Evolutionary conservation across 163 green algal species (phyloP).

Genomic region (Scenedesmus sp.): DNA sequence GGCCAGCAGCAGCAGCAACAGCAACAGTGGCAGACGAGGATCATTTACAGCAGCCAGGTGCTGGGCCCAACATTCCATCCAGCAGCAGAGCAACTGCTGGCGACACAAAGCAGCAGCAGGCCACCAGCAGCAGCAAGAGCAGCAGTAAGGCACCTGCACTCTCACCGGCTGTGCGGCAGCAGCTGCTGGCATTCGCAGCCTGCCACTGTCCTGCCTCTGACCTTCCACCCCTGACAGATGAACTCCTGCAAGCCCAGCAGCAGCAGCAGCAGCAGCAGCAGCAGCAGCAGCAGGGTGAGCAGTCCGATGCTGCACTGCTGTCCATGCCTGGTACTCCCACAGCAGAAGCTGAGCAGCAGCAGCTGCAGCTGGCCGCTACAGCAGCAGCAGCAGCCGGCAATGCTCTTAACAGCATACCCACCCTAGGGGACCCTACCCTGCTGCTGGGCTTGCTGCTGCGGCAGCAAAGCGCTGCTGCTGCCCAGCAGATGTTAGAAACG

Average conservation of each 20-base stretch:
- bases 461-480: neutral
- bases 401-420: conserved; percentile 8
- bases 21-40: neutral
- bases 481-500: neutral
- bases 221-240: conserved; percentile 42
- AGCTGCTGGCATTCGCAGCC: conserved; percentile 49
- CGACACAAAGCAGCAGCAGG: neutral
- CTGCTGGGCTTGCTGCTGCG: conserved; percentile 31
- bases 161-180: neutral
- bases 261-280: conserved; percentile 31
- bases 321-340: neutral
- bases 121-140: neutral
- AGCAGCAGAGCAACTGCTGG: conserved; percentile 27
- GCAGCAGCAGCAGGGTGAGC: conserved; percentile 12
- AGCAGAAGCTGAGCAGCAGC: conserved; percentile 25
- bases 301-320: neutral
- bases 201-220: conserved; percentile 15
- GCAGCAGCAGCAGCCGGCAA: conserved; percentile 14
- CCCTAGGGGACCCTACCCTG: conserved; percentile 20
- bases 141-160: neutral
- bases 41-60: neutral
- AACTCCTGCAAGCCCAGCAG: conserved; percentile 27
- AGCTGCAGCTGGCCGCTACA: neutral
- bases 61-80: neutral
- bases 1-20: neutral